phyloP scores from a whole-genome alignment of 225 moss, liverwort and hornwort genomes.

The Ulota crispa region DNA sequence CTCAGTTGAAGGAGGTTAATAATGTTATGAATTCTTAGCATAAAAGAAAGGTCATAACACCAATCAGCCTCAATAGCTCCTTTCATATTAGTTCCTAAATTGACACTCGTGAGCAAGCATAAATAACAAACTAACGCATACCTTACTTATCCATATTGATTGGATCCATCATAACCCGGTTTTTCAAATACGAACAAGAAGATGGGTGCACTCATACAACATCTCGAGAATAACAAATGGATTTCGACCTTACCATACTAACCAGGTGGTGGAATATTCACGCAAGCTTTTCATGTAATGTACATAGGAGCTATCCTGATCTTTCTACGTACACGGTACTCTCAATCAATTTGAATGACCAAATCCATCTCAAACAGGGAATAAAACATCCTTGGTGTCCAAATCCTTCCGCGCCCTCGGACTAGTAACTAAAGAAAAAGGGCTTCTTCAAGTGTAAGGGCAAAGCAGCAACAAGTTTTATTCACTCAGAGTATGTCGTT shows the following conservation, averaged over 20 bases:
- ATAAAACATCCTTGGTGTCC: not conserved
- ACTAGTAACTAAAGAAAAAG: constrained; percentile 12
- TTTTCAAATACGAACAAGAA: not conserved
- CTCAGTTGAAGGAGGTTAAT: not conserved
- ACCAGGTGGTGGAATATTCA: too few relatives aligned
- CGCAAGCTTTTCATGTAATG: not conserved
- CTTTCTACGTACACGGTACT: not conserved
- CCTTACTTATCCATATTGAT: not conserved
- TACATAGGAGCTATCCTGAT: not conserved
- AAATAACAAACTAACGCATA: not conserved
- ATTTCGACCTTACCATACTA: not conserved
- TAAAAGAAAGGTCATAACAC: not conserved
- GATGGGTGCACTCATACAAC: not conserved
- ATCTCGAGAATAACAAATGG: not conserved
- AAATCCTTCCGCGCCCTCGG: not conserved
- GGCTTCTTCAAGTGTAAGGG: constrained; percentile 3
- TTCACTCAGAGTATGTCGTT: not conserved
- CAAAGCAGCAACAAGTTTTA: not conserved
- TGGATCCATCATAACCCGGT: not conserved
- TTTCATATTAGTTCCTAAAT: not conserved
- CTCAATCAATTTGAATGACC: not conserved
- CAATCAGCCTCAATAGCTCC: not conserved
- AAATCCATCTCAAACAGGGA: constrained; percentile 13
- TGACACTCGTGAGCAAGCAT: not conserved
- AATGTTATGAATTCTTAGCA: too few relatives aligned